Evolutionary conservation across 2,329 filamentous ascomycete species (phyloP).

Genomic region (Botrytis aclada): DNA sequence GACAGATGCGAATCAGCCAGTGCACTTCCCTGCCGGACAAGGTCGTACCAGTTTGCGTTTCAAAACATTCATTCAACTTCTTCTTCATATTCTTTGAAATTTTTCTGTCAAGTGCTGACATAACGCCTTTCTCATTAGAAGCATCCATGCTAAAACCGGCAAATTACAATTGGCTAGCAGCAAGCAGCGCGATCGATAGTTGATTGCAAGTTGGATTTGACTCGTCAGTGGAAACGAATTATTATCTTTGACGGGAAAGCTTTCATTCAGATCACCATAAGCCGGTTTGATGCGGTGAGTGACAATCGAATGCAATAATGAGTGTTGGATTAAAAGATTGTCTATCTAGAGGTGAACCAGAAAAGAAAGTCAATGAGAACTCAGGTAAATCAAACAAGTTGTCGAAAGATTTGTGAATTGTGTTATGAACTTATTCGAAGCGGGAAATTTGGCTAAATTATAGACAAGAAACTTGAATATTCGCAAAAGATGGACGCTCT

Average conservation of each 20-base stretch:
- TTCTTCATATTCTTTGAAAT: accelerated
- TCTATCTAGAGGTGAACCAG: not conserved
- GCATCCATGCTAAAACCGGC: not conserved
- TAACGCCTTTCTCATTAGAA: not conserved
- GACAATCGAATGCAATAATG: too few species aligned
- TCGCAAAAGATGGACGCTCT: not conserved
- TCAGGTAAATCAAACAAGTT: not conserved
- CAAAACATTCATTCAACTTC: not conserved
- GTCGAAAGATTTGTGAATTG: not conserved
- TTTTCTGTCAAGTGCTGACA: not conserved
- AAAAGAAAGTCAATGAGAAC: not conserved
- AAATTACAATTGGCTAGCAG: not conserved
- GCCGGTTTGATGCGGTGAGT: not conserved
- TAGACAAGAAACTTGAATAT: too few species aligned
- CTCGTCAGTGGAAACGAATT: not conserved
- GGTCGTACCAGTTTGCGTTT: not conserved
- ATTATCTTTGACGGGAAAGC: not conserved
- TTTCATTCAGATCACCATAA: not conserved
- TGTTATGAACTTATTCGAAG: not conserved
- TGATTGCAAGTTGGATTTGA: not conserved
- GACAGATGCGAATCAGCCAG: not conserved
- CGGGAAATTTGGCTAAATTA: not conserved
- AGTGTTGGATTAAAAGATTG: not conserved
- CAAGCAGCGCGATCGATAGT: not conserved
- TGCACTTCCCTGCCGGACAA: not conserved